Base-by-base conservation (phyloP, 805 yeast species). In the Brettanomyces sp. region DNA sequence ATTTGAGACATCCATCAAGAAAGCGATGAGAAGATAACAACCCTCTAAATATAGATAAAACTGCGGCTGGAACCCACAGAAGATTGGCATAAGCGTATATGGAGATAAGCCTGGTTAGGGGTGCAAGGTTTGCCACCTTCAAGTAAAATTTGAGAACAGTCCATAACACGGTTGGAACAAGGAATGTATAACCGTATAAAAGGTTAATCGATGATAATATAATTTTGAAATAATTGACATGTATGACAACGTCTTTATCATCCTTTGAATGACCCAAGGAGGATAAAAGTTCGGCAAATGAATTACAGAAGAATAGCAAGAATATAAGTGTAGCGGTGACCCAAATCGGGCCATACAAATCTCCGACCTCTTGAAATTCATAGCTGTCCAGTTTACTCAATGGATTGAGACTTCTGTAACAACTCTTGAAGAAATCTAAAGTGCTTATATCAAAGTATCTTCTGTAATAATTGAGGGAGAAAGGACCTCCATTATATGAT, bases 261-360 rank as follows among this genome's bases (percentile, higher is more conserved):
- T 76, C 54, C 68, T 28, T n/a, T 21, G 21, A n/a, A 21, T 42
- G 30, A 8, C 76, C 72, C 33, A 57, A 50, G 24, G 76, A 72
- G n/a, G 79, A 67, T n/a, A 88, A 55, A 22, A 84, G 57, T 42
- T 81, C 79, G 3, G 85, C 76, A 21, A 85, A 73, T 0, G 95
- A 82, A 34, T 84, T 76, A 40, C 89, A 74, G 47, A 88, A 80
- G 64, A 89, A 89, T 60, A 86, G 70, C 32, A 82, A 67, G 52
- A 85, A 77, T 1, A 86, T 78, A 43, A 87, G 76, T 0, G 95
- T 83, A 0, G 89, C 88, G 11, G 91, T 85, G 39, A 90, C 80
- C 98, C 98, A 90, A 18, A 88, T 68, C 6, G 95, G 84, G 0
- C 96, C 96, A 61, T 88, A 91, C 45, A 90, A 65, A 56, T 90